Base-by-base conservation (phyloP, 2,329 filamentous ascomycete genomes). In the Calonectria fujianensis region DNA sequence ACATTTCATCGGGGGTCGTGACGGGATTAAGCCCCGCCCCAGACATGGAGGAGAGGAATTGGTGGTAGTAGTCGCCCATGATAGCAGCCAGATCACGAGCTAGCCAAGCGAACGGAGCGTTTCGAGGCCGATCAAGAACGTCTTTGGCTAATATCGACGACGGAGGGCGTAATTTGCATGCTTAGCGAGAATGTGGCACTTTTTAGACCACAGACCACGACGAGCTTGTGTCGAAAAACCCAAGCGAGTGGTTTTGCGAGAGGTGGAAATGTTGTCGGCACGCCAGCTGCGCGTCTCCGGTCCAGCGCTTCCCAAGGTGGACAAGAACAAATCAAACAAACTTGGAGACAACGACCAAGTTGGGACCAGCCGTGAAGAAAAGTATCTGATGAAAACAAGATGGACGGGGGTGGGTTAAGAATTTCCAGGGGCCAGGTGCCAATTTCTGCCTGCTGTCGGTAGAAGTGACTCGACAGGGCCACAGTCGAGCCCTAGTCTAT, bases 31-130 rank as follows among this genome's bases (percentile, higher is more conserved):
- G 83, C 61, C 84, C 85, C 67, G 85, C 84, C 70, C 87, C 89
- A 73, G 87, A 85, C 86, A 90, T 88, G 41, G 89, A 89, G 78
- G 89, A 86, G 70, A 91, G 84, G 79, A 91, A 91, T 76, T 89
- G 87, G 66, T 89, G 88, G 77, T 91, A 91, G 80, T 90, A 90
- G 76, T 91, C 89, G 80, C 87, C 88, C 90, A 92, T 92, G 72
- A 76, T 67, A 65, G 66, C 35, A 70, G 45, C 37, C 71, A 64
- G 72, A 71, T 65, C 41, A 72, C 35, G 54, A 52, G 57, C 63
- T 51, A 54, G 37, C 74, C 52, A 67, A 45, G 45, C 74, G 54
- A 64, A 39, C 71, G 24, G 39, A 24, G 51, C 69, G 50, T 73
- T 74, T 74, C 73, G 75, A 64, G 73, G 54, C 73, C 63, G 69